Percentiles rank a stretch among this genome's conserved stretches.
These are phyloP conservation scores for Ophiocordyceps camponoti-saundersi DNA, from an alignment of 2,329 filamentous ascomycete species.

Conservation along the genomic window DNA sequence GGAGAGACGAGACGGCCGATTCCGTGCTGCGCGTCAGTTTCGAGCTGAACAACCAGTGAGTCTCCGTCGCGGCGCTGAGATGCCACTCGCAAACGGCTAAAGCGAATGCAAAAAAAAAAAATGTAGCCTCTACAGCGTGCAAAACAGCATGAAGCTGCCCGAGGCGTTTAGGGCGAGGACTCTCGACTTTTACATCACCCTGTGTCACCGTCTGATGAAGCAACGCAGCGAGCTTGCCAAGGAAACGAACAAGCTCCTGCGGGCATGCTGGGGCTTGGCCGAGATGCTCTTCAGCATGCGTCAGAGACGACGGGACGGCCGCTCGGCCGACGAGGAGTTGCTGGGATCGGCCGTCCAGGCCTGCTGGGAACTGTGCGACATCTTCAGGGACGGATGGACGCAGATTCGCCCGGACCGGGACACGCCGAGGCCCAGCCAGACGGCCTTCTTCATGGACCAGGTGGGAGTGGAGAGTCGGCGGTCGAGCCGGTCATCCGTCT, in stretches of 20 bases:
- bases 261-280: conserved; percentile 77
- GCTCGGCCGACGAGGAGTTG: conserved; percentile 62
- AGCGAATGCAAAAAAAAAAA: conserved; percentile 10
- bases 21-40: conserved; percentile 85
- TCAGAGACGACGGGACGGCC: conserved; percentile 62
- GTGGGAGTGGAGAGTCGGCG: conserved; percentile 29
- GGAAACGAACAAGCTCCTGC: conserved; percentile 69
- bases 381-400: conserved; percentile 85
- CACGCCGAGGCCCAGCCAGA: conserved; percentile 68
- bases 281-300: conserved; percentile 88
- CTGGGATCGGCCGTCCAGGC: conserved; percentile 78
- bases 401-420: conserved; percentile 72
- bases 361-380: conserved; percentile 87
- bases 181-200: conserved; percentile 81
- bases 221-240: conserved; percentile 62
- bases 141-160: conserved; percentile 61
- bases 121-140: conserved; percentile 64
- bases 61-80: conserved; percentile 1
- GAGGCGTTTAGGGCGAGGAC: conserved; percentile 80
- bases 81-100: not conserved
- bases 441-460: conserved; percentile 35
- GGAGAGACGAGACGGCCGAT: conserved; percentile 63
- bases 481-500: conserved; percentile 31
- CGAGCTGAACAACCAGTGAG: conserved; percentile 79
- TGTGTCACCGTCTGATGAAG: conserved; percentile 95